Conservation (phyloP, 2,329 filamentous ascomycete species). For the Penicillium sp. region DNA sequence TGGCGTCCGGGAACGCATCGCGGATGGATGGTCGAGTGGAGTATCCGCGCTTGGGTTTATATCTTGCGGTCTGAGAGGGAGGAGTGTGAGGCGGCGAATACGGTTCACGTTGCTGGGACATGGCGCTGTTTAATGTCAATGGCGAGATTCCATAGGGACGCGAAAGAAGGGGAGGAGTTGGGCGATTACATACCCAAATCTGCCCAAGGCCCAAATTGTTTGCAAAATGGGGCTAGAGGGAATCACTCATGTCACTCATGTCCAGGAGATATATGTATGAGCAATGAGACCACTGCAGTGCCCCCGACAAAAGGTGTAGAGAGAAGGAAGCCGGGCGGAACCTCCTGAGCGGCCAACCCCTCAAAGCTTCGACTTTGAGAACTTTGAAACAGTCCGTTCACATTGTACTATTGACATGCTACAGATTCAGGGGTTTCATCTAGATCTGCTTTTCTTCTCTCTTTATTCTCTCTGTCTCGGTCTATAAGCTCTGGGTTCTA, state of each 20-base stretch:
- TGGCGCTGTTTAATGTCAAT: constrained; percentile 21
- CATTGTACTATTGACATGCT: not conserved
- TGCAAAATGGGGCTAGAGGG: not conserved
- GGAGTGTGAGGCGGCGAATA: constrained; percentile 45
- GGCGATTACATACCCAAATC: not conserved
- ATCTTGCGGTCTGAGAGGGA: constrained; percentile 37
- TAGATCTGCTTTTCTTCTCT: not conserved
- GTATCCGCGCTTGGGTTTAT: constrained; percentile 33
- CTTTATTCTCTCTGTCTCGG: not conserved
- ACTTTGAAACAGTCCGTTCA: not conserved
- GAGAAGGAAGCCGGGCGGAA: not conserved
- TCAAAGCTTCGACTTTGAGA: not conserved
- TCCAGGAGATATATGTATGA: not conserved
- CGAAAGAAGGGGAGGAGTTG: not conserved
- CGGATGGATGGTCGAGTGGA: constrained; percentile 38
- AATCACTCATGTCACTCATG: not conserved
- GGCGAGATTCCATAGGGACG: constrained; percentile 1
- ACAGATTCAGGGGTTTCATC: constrained; percentile 1
- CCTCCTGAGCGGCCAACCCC: not conserved
- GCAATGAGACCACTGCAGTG: too few relatives aligned
- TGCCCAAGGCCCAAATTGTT: not conserved
- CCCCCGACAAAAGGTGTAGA: not conserved
- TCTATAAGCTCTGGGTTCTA: not conserved
- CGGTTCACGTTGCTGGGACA: constrained; percentile 31
- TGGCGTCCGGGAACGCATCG: constrained; percentile 44